Base-by-base conservation (phyloP, 1,139 yeast genomes). In the Pichia kudriavzevii region DNA sequence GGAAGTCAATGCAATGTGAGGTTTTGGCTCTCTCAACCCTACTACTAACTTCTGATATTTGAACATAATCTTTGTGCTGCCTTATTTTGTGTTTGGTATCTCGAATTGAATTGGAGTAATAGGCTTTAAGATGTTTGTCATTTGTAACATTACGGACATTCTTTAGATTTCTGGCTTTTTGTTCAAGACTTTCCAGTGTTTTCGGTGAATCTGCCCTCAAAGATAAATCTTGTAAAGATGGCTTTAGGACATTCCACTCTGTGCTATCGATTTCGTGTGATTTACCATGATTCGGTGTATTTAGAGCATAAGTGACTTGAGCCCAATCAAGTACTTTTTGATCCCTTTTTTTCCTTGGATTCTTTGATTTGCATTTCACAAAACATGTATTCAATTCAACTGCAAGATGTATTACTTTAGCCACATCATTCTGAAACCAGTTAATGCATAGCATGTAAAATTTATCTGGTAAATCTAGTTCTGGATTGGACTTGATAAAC, bases 1-100 rank as follows among this genome's bases (percentile, higher is more conserved):
- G 85, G 11, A 77, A 61, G 53, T 77, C 84, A 5, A 76, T 40
- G 19, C 43, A 44, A 12, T 58, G 56, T 0, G 50, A 48, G 15
- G 14, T 29, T 11, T 28, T 30, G 3, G 41, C 43, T 5, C 14
- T 10, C 12, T 27, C 27, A n/a, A 49, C 35, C 7, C 49, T 44
- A 6, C 26, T 19, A 8, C 16, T 15, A 7, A 44, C 15, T n/a
- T 41, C 33, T 7, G 13, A 10, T 3, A 11, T 2, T 24, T 38
- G 42, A 1, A 13, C 14, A 2, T 18, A 10, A 4, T 28, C 28
- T 20, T 38, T 28, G 2, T 13, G 13, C 12, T 22, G 11, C 15
- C 32, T 16, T 3, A 40, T 28, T 14, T 31, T 12, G 11, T 21
- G 12, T 22, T 36, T 30, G 9, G 35, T 35, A 21, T 39, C 31